These are phyloP conservation scores for Eragrostis curvula DNA, from an alignment of 176 grass and related monocot genomes.

Conservation along the genomic window DNA sequence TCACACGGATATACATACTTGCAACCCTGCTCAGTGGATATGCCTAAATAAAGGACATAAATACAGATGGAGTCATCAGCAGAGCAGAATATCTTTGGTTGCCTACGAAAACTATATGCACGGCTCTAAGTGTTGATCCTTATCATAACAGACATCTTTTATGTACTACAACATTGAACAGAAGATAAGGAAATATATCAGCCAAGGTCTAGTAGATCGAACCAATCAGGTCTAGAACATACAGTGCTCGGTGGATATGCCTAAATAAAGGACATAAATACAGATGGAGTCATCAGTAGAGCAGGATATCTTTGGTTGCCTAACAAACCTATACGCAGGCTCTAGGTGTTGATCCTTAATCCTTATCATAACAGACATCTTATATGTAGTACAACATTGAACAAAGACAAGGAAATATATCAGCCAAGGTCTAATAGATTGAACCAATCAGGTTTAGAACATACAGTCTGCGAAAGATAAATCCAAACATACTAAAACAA, in stretches of 20 bases:
- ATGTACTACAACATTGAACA: neutral
- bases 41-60: conserved; percentile 3
- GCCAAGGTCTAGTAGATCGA: too few species aligned
- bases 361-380: neutral
- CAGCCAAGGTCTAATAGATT: neutral
- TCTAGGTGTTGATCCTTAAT: neutral
- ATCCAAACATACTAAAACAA: neutral
- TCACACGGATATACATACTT: conserved; percentile 90
- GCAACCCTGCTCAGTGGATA: conserved; percentile 45
- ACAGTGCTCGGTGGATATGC: conserved; percentile 37
- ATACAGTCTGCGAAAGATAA: neutral
- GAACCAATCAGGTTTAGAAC: neutral
- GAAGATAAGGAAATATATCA: neutral
- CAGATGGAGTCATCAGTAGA: conserved; percentile 1
- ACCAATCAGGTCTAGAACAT: neutral
- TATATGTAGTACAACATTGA: neutral
- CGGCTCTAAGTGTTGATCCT: neutral
- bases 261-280: conserved; percentile 10
- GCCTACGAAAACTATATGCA: neutral
- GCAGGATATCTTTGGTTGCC: neutral
- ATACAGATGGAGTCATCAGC: conserved; percentile 7
- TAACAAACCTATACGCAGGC: neutral
- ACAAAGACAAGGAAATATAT: neutral
- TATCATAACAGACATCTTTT: neutral
- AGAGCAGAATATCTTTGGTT: neutral